Base-by-base conservation (phyloP, 2,329 filamentous ascomycete species). In the Dryadomyces sulphureus region DNA sequence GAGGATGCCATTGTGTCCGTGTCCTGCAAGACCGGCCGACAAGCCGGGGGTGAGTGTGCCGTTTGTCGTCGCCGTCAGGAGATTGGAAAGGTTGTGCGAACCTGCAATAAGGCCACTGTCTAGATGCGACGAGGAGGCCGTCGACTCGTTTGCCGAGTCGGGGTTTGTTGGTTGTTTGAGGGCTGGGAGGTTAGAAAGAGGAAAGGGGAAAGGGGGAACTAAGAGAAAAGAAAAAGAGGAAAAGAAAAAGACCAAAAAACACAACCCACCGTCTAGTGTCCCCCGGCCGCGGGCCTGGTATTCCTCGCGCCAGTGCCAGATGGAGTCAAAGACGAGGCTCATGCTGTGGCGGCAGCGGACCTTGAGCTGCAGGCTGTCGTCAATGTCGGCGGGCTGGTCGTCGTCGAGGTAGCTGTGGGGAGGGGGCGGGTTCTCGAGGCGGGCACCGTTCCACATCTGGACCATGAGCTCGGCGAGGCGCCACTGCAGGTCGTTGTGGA, bases 141-240 rank as follows among this genome's bases (percentile, higher is more conserved):
- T 82, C 45, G 79, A 84, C 60, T 85, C 80, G 58, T 79, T 79
- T 57, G 77, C 76, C 45, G 82, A 86, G 60, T 92, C 84, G 38
- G 84, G 84, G 59, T 90, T 83, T 48, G 88, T 94, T 38, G 87
- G 85, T 57, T 92, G 86, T 59, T 90, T 88, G 50, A 88, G 75
- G 53, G 84, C 87, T 64, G 68, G 68, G 2, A 5, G 7, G 43
- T 39, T 39, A 45, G 43, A 39, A 16, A 7, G 11, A 11, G 8
- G 7, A 43, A 36, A 25, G 32, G 22, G 7, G 22, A 30, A 16
- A 22, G 19, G 11, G 21, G 22, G 25, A 34, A 41, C n/a, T 17
- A 16, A 16, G 35, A 7, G 17, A 19, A 21, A 39, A 14, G 34
- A 3, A 25, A 27, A 40, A 32, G 20, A 39, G 38, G 24, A 22